These are phyloP conservation scores for Ascochyta rabiei DNA, from an alignment of 2,329 filamentous ascomycete species.

Conservation along the genomic window DNA sequence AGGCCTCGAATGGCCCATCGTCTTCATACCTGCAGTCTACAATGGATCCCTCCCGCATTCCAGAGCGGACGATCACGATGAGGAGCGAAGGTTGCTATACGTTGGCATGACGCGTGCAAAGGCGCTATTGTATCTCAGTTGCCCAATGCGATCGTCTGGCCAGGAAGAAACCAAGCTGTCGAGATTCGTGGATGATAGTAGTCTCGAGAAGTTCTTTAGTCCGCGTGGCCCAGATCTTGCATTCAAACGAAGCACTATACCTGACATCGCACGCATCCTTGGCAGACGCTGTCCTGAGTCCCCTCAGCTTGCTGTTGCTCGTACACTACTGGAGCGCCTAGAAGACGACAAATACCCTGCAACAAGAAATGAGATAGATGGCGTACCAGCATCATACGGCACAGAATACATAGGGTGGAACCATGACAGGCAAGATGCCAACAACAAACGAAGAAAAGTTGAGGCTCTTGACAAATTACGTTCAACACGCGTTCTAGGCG, in stretches of 20 bases:
- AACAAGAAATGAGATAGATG: conserved; percentile 44
- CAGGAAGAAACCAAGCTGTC: conserved; percentile 70
- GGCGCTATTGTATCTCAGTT: conserved; percentile 83
- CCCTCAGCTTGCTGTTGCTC: conserved; percentile 30
- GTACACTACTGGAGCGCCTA: conserved; percentile 30
- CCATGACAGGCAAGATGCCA: conserved; percentile 8
- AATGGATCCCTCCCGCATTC: conserved; percentile 90
- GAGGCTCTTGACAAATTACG: conserved; percentile 8
- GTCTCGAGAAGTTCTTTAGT: conserved; percentile 60
- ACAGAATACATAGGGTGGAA: conserved; percentile 18
- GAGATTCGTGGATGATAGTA: conserved; percentile 68
- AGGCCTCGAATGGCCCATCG: conserved; percentile 93
- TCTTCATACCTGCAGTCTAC: conserved; percentile 90
- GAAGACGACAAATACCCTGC: conserved; percentile 47
- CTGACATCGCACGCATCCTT: conserved; percentile 74
- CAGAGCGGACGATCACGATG: conserved; percentile 81
- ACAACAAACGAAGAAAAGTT: conserved; percentile 38
- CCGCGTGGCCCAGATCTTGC: conserved; percentile 67
- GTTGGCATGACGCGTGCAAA: conserved; percentile 97
- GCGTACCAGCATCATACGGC: conserved; percentile 31
- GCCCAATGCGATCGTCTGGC: conserved; percentile 70
- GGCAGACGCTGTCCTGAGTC: conserved; percentile 65
- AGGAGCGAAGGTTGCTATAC: conserved; percentile 88
- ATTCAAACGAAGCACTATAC: conserved; percentile 67
- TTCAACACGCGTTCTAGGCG: neutral